Conservation (phyloP, 2,329 filamentous ascomycete genomes). For the Coniochaeta sp. region DNA sequence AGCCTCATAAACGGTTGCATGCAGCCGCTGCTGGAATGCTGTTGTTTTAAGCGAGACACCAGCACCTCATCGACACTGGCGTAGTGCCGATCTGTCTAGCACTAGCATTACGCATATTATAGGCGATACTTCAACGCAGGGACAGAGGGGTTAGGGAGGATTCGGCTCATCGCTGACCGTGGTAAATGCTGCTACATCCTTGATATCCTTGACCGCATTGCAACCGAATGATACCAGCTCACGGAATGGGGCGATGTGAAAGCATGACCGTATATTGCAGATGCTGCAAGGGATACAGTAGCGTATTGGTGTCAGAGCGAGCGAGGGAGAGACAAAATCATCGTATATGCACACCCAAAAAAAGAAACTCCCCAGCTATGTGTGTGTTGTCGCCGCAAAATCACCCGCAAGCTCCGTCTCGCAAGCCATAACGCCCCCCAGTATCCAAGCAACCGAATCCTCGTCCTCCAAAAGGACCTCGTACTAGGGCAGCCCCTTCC, state of each 20-base stretch:
- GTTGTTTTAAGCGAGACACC: background rate
- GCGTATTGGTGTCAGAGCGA: background rate
- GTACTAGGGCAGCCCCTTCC: conserved; percentile 7
- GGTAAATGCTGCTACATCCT: background rate
- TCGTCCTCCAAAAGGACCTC: conserved; percentile 4
- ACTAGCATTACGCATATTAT: no score
- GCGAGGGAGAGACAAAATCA: background rate
- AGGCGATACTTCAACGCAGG: no score
- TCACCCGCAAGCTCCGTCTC: background rate
- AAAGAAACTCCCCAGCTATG: background rate
- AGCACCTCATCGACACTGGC: background rate
- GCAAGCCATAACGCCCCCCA: background rate
- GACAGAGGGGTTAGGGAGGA: no score
- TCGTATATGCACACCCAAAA: background rate
- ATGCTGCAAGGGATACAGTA: background rate
- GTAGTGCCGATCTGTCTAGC: no score
- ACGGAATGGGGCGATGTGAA: background rate
- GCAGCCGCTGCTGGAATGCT: background rate
- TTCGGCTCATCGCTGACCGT: background rate
- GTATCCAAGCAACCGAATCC: background rate
- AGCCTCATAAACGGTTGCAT: background rate
- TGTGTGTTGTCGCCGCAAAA: background rate
- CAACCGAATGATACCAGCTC: background rate
- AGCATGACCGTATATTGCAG: background rate
- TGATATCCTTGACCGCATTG: background rate